phyloP scores from a whole-genome alignment of 176 grass and related monocot species.

The Luzula sylvatica region DNA sequence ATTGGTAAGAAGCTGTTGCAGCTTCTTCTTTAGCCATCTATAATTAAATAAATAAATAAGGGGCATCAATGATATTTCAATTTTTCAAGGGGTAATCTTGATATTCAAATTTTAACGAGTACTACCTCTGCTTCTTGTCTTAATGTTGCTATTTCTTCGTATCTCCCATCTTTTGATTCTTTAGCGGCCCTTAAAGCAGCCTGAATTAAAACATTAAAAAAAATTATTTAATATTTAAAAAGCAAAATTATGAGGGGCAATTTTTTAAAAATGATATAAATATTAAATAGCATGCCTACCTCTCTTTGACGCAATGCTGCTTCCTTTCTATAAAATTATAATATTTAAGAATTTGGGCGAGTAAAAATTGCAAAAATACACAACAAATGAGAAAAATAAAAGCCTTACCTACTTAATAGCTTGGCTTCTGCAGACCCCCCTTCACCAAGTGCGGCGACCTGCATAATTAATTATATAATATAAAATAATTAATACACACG shows the following conservation, averaged over 20 bases:
- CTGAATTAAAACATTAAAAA: slow-evolving; percentile 21
- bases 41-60: slow-evolving; percentile 1
- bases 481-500: too few species aligned
- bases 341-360: slow-evolving; percentile 27
- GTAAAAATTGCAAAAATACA: slow-evolving; percentile 22
- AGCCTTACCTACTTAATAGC: slow-evolving; percentile 81
- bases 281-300: too few species aligned
- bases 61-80: too few species aligned
- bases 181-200: slow-evolving; percentile 73
- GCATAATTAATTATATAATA: slow-evolving; percentile 21
- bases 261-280: too few species aligned
- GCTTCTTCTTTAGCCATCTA: slow-evolving; percentile 77
- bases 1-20: slow-evolving; percentile 44
- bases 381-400: slow-evolving; percentile 17
- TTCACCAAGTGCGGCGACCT: slow-evolving; percentile 98
- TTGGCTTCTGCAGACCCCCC: slow-evolving; percentile 89
- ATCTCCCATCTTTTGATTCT: slow-evolving; percentile 80
- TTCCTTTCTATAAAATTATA: slow-evolving; percentile 76
- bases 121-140: slow-evolving; percentile 76
- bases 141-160: slow-evolving; percentile 65
- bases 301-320: slow-evolving; percentile 94
- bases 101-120: too few species aligned
- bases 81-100: too few species aligned
- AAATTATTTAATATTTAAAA: background rate
- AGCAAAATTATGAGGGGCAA: background rate